A percentile compares a stretch with the other conserved stretches of the same genome.
phyloP scores from a whole-genome alignment of 1,284 basidiomycete species.

The Abortiporus biennis region DNA sequence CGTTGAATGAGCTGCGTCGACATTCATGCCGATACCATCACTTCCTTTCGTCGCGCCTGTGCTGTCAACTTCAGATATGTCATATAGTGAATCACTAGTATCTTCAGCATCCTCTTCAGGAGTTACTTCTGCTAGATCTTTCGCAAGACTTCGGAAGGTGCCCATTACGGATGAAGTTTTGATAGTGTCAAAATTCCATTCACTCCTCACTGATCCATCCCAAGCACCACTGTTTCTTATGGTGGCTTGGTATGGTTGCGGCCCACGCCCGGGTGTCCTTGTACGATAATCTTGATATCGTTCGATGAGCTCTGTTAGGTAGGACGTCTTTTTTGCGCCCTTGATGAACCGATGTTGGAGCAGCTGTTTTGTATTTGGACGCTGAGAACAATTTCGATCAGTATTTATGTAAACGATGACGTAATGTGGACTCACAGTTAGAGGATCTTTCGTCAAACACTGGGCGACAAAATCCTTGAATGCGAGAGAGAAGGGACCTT shows the following conservation, averaged over 20 bases:
- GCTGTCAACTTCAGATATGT: conserved; percentile 40
- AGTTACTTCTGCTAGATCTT: conserved; percentile 54
- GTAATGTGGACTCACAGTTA: conserved; percentile 43
- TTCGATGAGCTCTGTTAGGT: conserved; percentile 83
- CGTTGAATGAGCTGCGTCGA: conserved; percentile 59
- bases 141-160: conserved; percentile 61
- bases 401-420: conserved; percentile 9
- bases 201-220: conserved; percentile 78
- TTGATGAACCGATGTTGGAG: conserved; percentile 91
- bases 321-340: conserved; percentile 73
- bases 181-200: conserved; percentile 96
- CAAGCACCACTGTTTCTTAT: conserved; percentile 51
- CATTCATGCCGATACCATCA: conserved; percentile 50
- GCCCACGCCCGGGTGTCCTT: conserved; percentile 48
- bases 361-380: conserved; percentile 87
- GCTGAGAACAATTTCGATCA: no score
- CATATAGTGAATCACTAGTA: conserved; percentile 35
- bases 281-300: conserved; percentile 68
- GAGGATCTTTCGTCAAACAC: conserved; percentile 92
- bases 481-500: conserved; percentile 75
- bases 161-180: conserved; percentile 70
- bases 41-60: conserved; percentile 60
- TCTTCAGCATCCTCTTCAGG: conserved; percentile 41
- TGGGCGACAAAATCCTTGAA: conserved; percentile 92
- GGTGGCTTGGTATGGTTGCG: conserved; percentile 45